A percentile compares a stretch with the other conserved stretches of the same genome.
phyloP scores from a whole-genome alignment of 2,329 filamentous ascomycete species.

The Hawksworthiomyces lignivorus region DNA sequence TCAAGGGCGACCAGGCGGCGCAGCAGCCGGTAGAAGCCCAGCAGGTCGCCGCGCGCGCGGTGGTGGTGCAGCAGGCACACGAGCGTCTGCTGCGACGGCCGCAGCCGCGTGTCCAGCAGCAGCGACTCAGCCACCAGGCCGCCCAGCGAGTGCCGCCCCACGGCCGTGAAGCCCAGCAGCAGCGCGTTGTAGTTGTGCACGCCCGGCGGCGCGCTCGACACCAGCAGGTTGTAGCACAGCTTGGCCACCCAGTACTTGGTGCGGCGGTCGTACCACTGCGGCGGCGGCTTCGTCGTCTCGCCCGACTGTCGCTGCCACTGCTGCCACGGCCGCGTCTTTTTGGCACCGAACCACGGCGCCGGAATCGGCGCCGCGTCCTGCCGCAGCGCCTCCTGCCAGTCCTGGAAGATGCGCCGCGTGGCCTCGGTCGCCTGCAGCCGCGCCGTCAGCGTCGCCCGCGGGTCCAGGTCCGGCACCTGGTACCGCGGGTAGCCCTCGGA shows the following conservation, averaged over 20 bases:
- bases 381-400: slow-evolving; percentile 17
- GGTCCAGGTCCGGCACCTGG: slow-evolving; percentile 18
- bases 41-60: slow-evolving; percentile 31
- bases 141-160: slow-evolving; percentile 41
- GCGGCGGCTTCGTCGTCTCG: background rate
- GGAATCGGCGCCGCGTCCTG: background rate
- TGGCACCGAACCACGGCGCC: background rate
- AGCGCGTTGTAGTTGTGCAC: slow-evolving; percentile 65
- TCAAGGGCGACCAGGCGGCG: slow-evolving; percentile 39
- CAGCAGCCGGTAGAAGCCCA: slow-evolving; percentile 36
- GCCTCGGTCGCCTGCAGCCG: slow-evolving; percentile 19
- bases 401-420: slow-evolving; percentile 18
- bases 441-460: slow-evolving; percentile 9
- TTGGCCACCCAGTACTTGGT: slow-evolving; percentile 22
- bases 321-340: background rate
- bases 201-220: slow-evolving; percentile 53
- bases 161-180: slow-evolving; percentile 54
- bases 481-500: slow-evolving; percentile 28
- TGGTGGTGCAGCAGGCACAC: slow-evolving; percentile 45
- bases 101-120: slow-evolving; percentile 33
- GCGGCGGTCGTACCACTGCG: slow-evolving; percentile 5
- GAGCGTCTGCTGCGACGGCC: slow-evolving; percentile 41
- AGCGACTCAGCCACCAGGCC: slow-evolving; percentile 47
- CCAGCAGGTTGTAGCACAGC: slow-evolving; percentile 59
- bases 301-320: background rate